Evolutionary conservation across 78 protist genomes (phyloP).

Genomic region (Salpingoeca rosetta): DNA sequence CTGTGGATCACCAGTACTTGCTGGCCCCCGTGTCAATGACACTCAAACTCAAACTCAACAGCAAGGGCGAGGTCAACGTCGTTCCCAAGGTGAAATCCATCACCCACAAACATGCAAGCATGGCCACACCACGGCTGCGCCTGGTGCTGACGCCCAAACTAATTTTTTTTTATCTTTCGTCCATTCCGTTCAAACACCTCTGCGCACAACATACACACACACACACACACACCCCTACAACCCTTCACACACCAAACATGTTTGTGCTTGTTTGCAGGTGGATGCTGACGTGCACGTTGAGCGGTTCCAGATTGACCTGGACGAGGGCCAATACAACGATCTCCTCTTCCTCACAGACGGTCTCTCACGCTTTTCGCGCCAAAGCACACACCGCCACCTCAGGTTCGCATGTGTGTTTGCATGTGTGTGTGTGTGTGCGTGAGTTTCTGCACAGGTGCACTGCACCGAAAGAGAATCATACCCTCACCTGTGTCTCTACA

Average conservation of each 20-base stretch:
- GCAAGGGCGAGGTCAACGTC: background rate
- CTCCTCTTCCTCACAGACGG: background rate
- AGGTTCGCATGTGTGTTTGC: background rate
- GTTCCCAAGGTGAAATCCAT: background rate
- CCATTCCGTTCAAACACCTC: too few species aligned
- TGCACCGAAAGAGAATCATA: too few species aligned
- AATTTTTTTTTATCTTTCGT: too few species aligned
- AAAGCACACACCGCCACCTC: background rate
- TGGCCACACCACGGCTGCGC: too few species aligned
- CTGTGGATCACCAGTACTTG: background rate
- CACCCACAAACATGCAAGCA: too few species aligned
- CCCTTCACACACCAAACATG: too few species aligned
- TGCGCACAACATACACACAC: too few species aligned
- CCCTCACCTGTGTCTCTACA: too few species aligned
- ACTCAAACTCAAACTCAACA: background rate
- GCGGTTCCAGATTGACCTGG: background rate
- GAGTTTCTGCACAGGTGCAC: too few species aligned
- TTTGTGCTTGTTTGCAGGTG: too few species aligned
- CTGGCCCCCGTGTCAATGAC: background rate
- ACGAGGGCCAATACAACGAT: background rate
- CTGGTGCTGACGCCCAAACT: too few species aligned
- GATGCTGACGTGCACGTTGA: background rate
- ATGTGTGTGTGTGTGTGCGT: background rate
- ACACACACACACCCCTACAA: too few species aligned
- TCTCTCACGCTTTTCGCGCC: background rate